Percentiles rank a stretch among this genome's conserved stretches.
phyloP scores from a whole-genome alignment of 306 rosid genomes.

The Rubus idaeus region DNA sequence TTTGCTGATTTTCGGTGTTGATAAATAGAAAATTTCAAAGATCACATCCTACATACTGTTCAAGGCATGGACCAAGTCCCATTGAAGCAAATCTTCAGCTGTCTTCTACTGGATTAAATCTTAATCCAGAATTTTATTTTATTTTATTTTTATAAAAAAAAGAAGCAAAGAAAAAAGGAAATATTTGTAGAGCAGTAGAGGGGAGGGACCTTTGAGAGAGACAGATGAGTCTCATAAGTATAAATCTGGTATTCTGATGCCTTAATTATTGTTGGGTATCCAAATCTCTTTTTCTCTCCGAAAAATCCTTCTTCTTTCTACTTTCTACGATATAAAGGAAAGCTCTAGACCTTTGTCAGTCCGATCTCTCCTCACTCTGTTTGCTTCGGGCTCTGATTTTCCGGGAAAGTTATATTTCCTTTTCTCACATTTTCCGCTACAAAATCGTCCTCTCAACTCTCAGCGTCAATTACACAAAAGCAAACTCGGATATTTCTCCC shows the following conservation, averaged over 20 bases:
- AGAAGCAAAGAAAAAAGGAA: background rate
- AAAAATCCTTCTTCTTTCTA: slow-evolving; percentile 14
- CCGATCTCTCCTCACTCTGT: slow-evolving; percentile 4
- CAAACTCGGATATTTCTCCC: background rate
- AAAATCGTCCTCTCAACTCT: background rate
- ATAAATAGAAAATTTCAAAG: background rate
- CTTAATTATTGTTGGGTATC: slow-evolving; percentile 20
- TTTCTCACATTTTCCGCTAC: background rate
- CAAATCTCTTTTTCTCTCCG: background rate
- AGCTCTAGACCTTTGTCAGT: background rate
- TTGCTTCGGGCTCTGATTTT: background rate
- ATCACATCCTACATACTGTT: background rate
- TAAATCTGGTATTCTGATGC: slow-evolving; percentile 38
- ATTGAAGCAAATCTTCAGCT: background rate
- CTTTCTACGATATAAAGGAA: slow-evolving; percentile 13
- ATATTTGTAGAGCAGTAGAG: background rate
- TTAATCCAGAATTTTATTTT: background rate
- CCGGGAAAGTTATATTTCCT: background rate
- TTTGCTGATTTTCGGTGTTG: no score
- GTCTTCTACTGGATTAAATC: background rate
- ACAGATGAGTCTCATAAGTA: slow-evolving; percentile 41
- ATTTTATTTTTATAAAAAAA: background rate
- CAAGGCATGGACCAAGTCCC: slow-evolving; percentile 6
- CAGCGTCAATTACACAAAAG: background rate
- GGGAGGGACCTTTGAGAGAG: slow-evolving; percentile 25